Evolutionary conservation across 2,329 filamentous ascomycete genomes (phyloP).

Genomic region (Hymenoscyphus infarciens): DNA sequence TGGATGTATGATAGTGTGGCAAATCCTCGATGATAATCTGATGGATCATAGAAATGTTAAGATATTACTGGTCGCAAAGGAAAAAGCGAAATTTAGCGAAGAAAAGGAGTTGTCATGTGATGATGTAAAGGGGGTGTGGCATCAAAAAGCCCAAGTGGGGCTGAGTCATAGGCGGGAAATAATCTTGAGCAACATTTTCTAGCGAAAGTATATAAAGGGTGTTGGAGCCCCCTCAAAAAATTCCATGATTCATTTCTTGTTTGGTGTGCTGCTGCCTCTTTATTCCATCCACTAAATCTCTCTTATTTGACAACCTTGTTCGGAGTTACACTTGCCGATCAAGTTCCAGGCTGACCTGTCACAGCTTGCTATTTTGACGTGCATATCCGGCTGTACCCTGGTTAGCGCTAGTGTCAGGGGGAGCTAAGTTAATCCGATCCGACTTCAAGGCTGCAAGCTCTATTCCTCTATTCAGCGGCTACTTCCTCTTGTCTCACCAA

Average conservation of each 20-base stretch:
- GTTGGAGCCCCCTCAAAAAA: conserved; percentile 17
- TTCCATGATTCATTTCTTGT: conserved; percentile 15
- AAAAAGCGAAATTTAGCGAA: conserved; percentile 14
- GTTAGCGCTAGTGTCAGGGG: too few relatives aligned
- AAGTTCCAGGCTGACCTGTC: background rate
- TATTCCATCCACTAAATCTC: conserved; percentile 4
- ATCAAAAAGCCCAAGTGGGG: conserved; percentile 13
- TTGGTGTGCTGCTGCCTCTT: conserved; percentile 26
- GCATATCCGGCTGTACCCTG: too few relatives aligned
- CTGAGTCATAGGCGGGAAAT: conserved; percentile 29
- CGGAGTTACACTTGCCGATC: background rate
- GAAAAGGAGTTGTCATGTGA: conserved; percentile 29
- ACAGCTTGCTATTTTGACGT: background rate
- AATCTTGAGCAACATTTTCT: conserved; percentile 15
- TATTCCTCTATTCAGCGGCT: background rate
- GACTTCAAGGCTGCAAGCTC: too few relatives aligned
- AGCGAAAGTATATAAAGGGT: conserved; percentile 29
- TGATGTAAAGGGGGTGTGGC: conserved; percentile 10
- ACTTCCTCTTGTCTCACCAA: background rate
- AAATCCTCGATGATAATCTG: conserved; percentile 13
- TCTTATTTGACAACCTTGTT: background rate
- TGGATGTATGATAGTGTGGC: conserved; percentile 20
- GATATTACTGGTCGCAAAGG: conserved; percentile 23
- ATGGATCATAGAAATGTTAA: conserved; percentile 14
- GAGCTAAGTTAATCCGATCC: too few relatives aligned